Base-by-base conservation (phyloP, 768 basidiomycete genomes). In the Russula vinacea region DNA sequence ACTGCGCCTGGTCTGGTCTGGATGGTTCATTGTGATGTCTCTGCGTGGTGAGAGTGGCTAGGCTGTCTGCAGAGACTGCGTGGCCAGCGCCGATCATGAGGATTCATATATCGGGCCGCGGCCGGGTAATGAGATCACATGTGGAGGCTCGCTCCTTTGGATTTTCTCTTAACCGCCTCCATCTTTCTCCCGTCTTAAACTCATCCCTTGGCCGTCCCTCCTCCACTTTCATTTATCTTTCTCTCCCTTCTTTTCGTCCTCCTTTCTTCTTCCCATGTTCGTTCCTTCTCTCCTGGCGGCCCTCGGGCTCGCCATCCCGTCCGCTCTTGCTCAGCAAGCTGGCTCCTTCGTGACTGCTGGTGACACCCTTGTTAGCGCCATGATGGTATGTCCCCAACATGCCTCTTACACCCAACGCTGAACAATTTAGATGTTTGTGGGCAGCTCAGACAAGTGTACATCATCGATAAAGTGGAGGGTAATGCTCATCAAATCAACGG, bases 391-490 rank as follows among this genome's bases (percentile, higher is more conserved):
- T n/a, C 49, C 2, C 13, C 24, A 52, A 22, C n/a, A 4, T 40
- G n/a, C 19, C 33, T 8, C 13, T 2, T 40, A 22, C 6, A n/a
- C 9, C 26, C 29, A 1, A 42, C 37, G 24, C 58, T 52, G 19
- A 60, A 16, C 1, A 6, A 17, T 2, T 58, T 71, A 88, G 89
- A 84, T 89, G 83, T 91, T 94, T 73, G 76, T 94, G 57, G 92
- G 90, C 33, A 90, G 88, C 65, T 77, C 83, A 17, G 78, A 91
- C 70, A 91, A 85, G 88, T 95, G 33, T 95, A 94, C 76, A 89
- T 94, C 37, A 76, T 94, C 26, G 93, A 97, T 78, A 97, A 95
- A 78, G 84, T 86, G 1, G 90, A 94, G 72, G 84, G 83, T 37
- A 94, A 94, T 71, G 79, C 79, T 2, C 82, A 83, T 5, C 75